Base-by-base conservation (phyloP, 805 yeast species). In the Novakomyces olei region DNA sequence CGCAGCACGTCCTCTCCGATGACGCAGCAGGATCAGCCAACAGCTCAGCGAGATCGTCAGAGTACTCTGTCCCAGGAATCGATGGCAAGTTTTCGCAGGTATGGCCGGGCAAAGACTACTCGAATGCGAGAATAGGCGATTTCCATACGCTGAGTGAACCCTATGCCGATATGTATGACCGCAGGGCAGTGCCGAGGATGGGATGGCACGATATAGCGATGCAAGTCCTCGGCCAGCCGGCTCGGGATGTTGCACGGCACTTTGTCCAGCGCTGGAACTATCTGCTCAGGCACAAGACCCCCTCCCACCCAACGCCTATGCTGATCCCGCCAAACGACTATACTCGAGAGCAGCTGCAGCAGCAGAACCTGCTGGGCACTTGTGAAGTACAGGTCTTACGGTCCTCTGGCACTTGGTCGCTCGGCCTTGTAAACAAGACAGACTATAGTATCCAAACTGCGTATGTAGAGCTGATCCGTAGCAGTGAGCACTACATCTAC, bases 121-220 rank as follows among this genome's bases (percentile, higher is more conserved):
- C 96, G 0, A 88, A 88, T 49, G 93, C 98, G 2, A 65, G 98
- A 41, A 80, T 77, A 10, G 73, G 74, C 44, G 99, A 88, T 50
- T 88, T 88, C 49, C 65, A 50, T 46, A 72, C 64, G 3, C 60
- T 88, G 36, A 79, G 81, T 40, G 69, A 71, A 42, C 96, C 98
- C 2, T 80, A 72, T 45, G 91, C 79, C 32, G 78, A 79, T 15
- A 75, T 85, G 88, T 80, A 80, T 47, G 92, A 88, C 50, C 65
- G 99, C 38, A 58, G 64, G 10, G 51, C 51, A 14, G 63, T 67
- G 15, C 96, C 98, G 2, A 67, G 99, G 44, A 88, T 88, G 99
- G 98, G 98, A 6, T 88, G 98, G 99, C 99, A 88, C 52, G 99
- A 88, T 61, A 79, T 88, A 25, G 96, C 88, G 43, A 88, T 83